Base-by-base conservation (phyloP, 2,329 filamentous ascomycete species). In the Cordyceps fumosorosea region DNA sequence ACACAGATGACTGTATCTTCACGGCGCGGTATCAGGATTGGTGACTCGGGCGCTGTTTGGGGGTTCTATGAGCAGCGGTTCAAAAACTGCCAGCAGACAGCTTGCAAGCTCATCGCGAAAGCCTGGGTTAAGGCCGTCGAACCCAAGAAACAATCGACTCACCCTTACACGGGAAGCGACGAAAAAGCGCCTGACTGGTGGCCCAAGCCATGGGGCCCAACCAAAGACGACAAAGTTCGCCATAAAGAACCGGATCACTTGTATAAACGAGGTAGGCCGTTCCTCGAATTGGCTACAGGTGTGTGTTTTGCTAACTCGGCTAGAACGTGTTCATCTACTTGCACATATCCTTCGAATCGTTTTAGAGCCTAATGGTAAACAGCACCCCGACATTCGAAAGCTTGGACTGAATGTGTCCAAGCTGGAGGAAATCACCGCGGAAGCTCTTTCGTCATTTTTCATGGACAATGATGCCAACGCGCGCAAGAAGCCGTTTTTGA, bases 201-300 rank as follows among this genome's bases (percentile, higher is more conserved):
- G 87, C 86, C 86, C 2, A 78, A 81, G 69, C 75, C 78, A 7
- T 80, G 81, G 80, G 77, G 82, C 0, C 69, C 73, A 1, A 76
- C 78, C 0, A 78, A 80, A 62, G 77, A 81, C 42, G 78, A 84
- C 53, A 79, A 78, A 50, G 84, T 89, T 58, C 79, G 84, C 14
- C 88, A 90, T 71, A 88, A 84, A 68, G 89, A 91, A 72, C 89
- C 89, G 0, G 89, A 91, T 68, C 89, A 91, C 73, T 75, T 90
- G 54, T 83, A 83, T 67, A 90, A 88, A 70, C 77, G 81, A 69
- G 86, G 88, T 89, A 73, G 68, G 77, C n/a, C 16, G 16, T 22
- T 12, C n/a, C 24, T 22, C 29, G 44, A 1, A n/a, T 51, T 24
- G 10, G 54, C 12, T 16, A 26, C 48, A 18, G n/a, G 10, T 26